These are phyloP conservation scores for Xylariaceae sp. DNA, from an alignment of 2,329 filamentous ascomycete genomes.

Conservation along the genomic window DNA sequence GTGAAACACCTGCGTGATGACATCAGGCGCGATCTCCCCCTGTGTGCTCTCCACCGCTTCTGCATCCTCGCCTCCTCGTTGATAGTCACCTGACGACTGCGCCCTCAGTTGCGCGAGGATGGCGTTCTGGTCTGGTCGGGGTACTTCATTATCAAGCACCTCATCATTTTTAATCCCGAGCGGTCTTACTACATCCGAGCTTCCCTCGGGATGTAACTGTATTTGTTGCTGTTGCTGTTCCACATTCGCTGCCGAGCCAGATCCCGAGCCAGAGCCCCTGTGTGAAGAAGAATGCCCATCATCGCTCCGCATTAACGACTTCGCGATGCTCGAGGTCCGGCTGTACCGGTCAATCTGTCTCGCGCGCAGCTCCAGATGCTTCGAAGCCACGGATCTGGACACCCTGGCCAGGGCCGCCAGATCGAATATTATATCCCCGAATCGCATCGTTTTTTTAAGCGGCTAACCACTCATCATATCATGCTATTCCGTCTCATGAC, in stretches of 20 bases:
- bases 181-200: too few species aligned
- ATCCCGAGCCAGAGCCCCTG: too few species aligned
- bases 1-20: slow-evolving; percentile 46
- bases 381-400: slow-evolving; percentile 60
- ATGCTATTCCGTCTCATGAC: slow-evolving; percentile 5
- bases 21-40: slow-evolving; percentile 34
- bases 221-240: too few species aligned
- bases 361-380: slow-evolving; percentile 53
- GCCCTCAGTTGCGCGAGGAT: slow-evolving; percentile 21
- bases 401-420: slow-evolving; percentile 64
- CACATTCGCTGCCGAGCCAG: slow-evolving; percentile 5
- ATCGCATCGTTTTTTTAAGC: slow-evolving; percentile 48
- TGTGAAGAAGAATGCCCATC: not conserved
- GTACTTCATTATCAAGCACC: slow-evolving; percentile 1
- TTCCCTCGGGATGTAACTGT: slow-evolving; percentile 1
- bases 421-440: slow-evolving; percentile 63
- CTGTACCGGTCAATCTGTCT: slow-evolving; percentile 49
- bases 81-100: slow-evolving; percentile 2
- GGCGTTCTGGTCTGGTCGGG: slow-evolving; percentile 20
- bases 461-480: slow-evolving; percentile 11
- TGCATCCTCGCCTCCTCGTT: slow-evolving; percentile 6
- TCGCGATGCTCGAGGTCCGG: slow-evolving; percentile 40
- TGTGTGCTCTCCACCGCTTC: slow-evolving; percentile 4
- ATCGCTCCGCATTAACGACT: slow-evolving; percentile 30
- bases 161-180: too few species aligned